Conservation (phyloP, 2,329 filamentous ascomycete species). For the Talaromyces rugulosus region DNA sequence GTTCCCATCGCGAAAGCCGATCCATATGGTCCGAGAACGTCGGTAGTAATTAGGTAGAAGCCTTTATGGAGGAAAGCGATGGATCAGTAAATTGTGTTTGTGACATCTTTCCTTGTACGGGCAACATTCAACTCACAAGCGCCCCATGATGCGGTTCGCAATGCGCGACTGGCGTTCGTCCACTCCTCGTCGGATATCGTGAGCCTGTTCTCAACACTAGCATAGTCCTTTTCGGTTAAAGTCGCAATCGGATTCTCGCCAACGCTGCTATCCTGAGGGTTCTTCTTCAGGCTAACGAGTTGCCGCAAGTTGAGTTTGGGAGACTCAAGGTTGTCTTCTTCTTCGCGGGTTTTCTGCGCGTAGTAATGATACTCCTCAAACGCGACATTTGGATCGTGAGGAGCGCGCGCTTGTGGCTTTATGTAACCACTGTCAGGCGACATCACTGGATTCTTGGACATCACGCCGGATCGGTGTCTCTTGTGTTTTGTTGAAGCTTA, state of each 20-base stretch:
- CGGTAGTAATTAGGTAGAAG: constrained; percentile 50
- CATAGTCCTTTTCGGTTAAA: neutral
- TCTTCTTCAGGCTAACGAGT: constrained; percentile 1
- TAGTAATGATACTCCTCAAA: constrained; percentile 37
- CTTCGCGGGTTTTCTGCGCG: constrained; percentile 27
- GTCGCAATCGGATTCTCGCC: neutral
- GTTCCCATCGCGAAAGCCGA: constrained; percentile 27
- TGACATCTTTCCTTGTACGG: neutral
- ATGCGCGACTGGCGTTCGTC: constrained; percentile 43
- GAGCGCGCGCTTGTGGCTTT: constrained; percentile 14
- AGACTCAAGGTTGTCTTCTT: constrained; percentile 21
- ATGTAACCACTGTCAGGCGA: neutral
- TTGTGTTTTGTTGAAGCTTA: neutral
- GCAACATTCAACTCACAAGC: constrained; percentile 23
- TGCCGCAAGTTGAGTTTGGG: constrained; percentile 8
- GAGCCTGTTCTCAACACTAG: neutral
- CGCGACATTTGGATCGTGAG: constrained; percentile 25
- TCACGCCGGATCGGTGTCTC: neutral
- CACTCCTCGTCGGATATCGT: constrained; percentile 41
- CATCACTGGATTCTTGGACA: neutral
- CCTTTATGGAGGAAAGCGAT: neutral
- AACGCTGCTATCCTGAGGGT: neutral
- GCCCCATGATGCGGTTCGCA: constrained; percentile 45
- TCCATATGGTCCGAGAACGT: constrained; percentile 44
- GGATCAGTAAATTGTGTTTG: neutral